Percentiles rank a stretch among this genome's conserved stretches.
Conservation (phyloP, 768 basidiomycete genomes). For the Auricularia sp. region DNA sequence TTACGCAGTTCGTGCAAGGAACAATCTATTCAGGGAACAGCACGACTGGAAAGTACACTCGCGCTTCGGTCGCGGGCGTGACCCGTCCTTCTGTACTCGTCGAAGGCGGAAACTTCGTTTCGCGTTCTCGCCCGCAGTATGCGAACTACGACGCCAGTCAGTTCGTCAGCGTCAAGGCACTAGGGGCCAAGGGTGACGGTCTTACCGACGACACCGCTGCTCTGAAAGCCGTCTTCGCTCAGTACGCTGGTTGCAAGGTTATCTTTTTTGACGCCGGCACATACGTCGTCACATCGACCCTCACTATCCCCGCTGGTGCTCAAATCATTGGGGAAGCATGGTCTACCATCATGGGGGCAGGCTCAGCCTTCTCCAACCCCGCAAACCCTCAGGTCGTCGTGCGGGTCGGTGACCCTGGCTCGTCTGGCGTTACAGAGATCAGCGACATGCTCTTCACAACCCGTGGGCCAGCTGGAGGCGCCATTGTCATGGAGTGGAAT, state of each 20-base stretch:
- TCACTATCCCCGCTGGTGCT: slow-evolving; percentile 12
- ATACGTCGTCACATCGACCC: slow-evolving; percentile 10
- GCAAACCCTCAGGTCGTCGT: slow-evolving; percentile 10
- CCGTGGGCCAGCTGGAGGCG: slow-evolving; percentile 10
- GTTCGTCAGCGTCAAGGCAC: slow-evolving; percentile 10
- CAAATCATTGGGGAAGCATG: slow-evolving; percentile 14
- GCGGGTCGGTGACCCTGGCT: slow-evolving; percentile 12
- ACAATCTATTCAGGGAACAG: slow-evolving; percentile 9
- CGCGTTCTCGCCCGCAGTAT: not conserved
- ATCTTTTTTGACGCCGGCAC: slow-evolving; percentile 13
- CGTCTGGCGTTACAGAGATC: slow-evolving; percentile 10
- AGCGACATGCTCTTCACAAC: slow-evolving; percentile 12
- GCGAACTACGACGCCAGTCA: slow-evolving; percentile 7
- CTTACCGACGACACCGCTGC: slow-evolving; percentile 14
- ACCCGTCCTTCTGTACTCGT: slow-evolving; percentile 8
- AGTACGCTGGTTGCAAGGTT: slow-evolving; percentile 12
- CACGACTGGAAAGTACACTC: not conserved
- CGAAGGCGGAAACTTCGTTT: slow-evolving; percentile 5
- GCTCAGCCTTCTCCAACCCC: slow-evolving; percentile 8
- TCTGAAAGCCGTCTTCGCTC: slow-evolving; percentile 10
- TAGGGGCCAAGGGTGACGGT: slow-evolving; percentile 13
- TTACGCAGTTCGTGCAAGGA: slow-evolving; percentile 11
- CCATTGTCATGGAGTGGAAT: slow-evolving; percentile 15
- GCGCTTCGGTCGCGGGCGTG: slow-evolving; percentile 3
- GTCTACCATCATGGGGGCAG: slow-evolving; percentile 10